phyloP scores from a whole-genome alignment of 2,329 filamentous ascomycete species.

The Xylaria sp. region DNA sequence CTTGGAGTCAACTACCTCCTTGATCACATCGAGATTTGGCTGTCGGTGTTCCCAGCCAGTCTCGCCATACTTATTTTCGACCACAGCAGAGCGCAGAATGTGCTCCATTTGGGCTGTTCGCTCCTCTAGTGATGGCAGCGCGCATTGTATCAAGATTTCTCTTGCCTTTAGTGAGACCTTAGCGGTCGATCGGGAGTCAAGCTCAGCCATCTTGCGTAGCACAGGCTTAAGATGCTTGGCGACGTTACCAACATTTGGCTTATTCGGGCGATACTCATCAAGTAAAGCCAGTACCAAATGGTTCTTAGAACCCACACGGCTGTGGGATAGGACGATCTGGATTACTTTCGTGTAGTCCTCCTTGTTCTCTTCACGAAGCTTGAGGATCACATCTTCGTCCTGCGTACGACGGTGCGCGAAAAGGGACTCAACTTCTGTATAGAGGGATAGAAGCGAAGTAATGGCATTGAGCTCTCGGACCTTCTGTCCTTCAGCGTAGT shows the following conservation, averaged over 20 bases:
- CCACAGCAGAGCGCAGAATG: constrained; percentile 92
- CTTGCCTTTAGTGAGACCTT: constrained; percentile 98
- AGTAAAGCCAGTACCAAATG: constrained; percentile 91
- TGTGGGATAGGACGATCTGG: constrained; percentile 91
- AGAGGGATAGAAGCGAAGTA: constrained; percentile 80
- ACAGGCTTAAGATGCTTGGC: constrained; percentile 86
- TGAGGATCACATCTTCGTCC: constrained; percentile 93
- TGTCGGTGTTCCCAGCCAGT: constrained; percentile 96
- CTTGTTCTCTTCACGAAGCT: constrained; percentile 95
- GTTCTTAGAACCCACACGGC: constrained; percentile 92
- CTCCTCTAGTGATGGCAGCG: constrained; percentile 95
- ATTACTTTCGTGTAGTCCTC: constrained; percentile 88
- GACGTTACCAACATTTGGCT: constrained; percentile 87
- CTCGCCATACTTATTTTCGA: constrained; percentile 97
- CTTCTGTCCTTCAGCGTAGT: constrained; percentile 90
- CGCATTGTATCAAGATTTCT: constrained; percentile 97
- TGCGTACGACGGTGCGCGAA: constrained; percentile 87
- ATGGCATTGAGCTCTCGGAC: constrained; percentile 88
- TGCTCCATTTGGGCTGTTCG: constrained; percentile 97
- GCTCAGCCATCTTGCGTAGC: constrained; percentile 87
- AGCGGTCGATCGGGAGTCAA: constrained; percentile 84
- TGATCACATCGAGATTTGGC: constrained; percentile 88
- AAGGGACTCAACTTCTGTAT: constrained; percentile 83
- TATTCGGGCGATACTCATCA: constrained; percentile 94
- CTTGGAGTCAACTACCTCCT: constrained; percentile 98